Evolutionary conservation across 495 filamentous ascomycete species (phyloP).

Genomic region (Hypoxylon crocopeplum): DNA sequence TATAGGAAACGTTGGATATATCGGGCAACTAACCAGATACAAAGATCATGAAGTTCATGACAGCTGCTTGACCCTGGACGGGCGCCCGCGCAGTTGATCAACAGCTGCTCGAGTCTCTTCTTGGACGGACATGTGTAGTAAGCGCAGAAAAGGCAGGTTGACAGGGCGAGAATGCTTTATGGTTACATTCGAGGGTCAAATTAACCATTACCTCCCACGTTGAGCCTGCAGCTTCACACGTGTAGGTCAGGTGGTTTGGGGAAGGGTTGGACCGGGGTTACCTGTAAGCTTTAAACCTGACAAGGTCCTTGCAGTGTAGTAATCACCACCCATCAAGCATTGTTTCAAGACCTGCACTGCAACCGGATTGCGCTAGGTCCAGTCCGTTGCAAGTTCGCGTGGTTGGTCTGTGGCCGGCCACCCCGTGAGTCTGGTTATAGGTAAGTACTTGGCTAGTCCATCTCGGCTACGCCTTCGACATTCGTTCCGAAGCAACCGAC

Average conservation of each 20-base stretch:
- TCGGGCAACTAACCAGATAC: not conserved
- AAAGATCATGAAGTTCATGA: constrained; percentile 20
- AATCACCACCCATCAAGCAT: constrained; percentile 34
- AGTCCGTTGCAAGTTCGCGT: constrained; percentile 19
- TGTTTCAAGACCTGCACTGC: constrained; percentile 36
- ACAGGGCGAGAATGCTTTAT: constrained; percentile 12
- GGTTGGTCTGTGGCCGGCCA: constrained; percentile 24
- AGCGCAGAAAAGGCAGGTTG: constrained; percentile 29
- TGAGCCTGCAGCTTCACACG: constrained; percentile 39
- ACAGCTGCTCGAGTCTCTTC: constrained; percentile 14
- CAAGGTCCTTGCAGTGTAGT: constrained; percentile 40
- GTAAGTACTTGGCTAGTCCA: constrained; percentile 22
- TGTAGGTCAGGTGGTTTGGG: constrained; percentile 39
- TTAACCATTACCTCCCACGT: constrained; percentile 33
- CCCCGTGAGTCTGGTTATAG: constrained; percentile 19
- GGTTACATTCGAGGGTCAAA: constrained; percentile 34
- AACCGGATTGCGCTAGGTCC: constrained; percentile 18
- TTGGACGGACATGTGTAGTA: constrained; percentile 27
- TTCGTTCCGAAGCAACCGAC: constrained; percentile 18
- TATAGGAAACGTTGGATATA: constrained; percentile 23
- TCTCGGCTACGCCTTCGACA: constrained; percentile 17
- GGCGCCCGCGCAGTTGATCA: constrained; percentile 17
- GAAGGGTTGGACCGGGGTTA: constrained; percentile 32
- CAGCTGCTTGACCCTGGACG: constrained; percentile 19
- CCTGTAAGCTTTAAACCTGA: constrained; percentile 31